A percentile compares a stretch with the other conserved stretches of the same genome.
phyloP scores from a whole-genome alignment of 345 rosid genomes.

The Melaleuca alternifolia region DNA sequence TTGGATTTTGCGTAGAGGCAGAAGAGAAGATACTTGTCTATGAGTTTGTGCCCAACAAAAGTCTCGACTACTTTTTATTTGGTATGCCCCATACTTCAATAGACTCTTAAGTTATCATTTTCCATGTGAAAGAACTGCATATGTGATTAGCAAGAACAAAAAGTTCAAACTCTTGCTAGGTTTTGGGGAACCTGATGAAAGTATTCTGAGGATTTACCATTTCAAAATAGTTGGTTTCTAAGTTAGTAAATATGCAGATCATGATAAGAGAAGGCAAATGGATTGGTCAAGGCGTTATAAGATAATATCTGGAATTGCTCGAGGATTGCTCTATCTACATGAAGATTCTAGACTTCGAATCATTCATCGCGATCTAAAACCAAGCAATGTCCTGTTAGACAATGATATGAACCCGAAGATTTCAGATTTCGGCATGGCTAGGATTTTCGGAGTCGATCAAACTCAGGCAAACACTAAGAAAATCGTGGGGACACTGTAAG shows the following conservation, averaged over 20 bases:
- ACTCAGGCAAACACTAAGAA: neutral
- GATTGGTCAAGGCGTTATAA: conserved; percentile 10
- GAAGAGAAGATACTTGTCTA: conserved; percentile 42
- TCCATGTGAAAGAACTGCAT: neutral
- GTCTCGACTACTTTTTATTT: conserved; percentile 30
- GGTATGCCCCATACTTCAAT: neutral
- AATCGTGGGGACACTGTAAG: neutral
- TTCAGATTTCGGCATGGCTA: conserved; percentile 23
- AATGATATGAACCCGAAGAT: conserved; percentile 11
- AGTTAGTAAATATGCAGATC: neutral
- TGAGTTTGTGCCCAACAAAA: conserved; percentile 32
- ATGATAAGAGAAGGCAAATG: neutral
- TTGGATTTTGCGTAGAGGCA: conserved; percentile 34
- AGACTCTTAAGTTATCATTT: neutral
- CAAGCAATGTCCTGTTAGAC: conserved; percentile 13
- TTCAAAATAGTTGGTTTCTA: neutral
- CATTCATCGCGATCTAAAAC: conserved; percentile 21
- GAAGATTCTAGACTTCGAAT: conserved; percentile 11
- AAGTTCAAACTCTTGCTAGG: conserved; percentile 5
- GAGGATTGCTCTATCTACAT: conserved; percentile 11
- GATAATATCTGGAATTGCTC: conserved; percentile 12
- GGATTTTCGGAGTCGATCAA: conserved; percentile 8
- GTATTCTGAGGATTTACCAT: neutral
- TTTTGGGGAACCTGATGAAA: neutral
- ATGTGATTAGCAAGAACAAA: neutral